Conservation (phyloP, 2,329 filamentous ascomycete genomes). For the Elsinoe australis region DNA sequence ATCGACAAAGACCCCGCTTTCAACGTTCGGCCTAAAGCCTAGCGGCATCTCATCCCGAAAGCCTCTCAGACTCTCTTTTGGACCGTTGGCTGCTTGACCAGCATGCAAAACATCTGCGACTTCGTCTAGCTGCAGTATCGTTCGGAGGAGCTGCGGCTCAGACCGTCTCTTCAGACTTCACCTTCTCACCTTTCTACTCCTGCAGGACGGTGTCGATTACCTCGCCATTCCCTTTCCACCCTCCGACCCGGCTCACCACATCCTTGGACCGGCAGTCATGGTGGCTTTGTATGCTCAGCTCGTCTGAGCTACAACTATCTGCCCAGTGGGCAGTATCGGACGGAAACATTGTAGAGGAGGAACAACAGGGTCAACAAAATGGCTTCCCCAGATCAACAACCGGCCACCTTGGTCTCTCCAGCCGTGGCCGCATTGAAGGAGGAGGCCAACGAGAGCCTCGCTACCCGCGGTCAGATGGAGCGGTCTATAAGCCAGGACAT, state of each 20-base stretch:
- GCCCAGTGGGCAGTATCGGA: constrained; percentile 1
- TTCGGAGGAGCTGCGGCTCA: constrained; percentile 13
- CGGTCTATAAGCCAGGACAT: constrained; percentile 78
- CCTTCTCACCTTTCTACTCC: background rate
- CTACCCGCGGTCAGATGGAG: constrained; percentile 39
- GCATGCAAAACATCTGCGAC: constrained; percentile 13
- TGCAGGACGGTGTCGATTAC: background rate
- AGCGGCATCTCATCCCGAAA: background rate
- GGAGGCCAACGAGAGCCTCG: constrained; percentile 28
- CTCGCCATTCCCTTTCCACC: background rate
- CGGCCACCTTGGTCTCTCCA: constrained; percentile 35
- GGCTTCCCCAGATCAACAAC: constrained; percentile 11
- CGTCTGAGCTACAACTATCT: constrained; percentile 10
- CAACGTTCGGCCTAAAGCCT: too few relatives aligned
- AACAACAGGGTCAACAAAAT: background rate
- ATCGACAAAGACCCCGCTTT: too few relatives aligned
- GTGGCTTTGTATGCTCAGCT: constrained; percentile 8
- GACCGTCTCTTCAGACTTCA: constrained; percentile 11
- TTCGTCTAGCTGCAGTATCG: constrained; percentile 10
- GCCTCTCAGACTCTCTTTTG: constrained; percentile 1
- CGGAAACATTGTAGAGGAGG: background rate
- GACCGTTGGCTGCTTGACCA: constrained; percentile 1
- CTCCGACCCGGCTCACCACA: background rate
- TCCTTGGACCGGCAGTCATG: constrained; percentile 16
- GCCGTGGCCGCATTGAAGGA: constrained; percentile 38